Conservation (phyloP, 2,329 filamentous ascomycete genomes). For the Clonostachys rhizophaga region DNA sequence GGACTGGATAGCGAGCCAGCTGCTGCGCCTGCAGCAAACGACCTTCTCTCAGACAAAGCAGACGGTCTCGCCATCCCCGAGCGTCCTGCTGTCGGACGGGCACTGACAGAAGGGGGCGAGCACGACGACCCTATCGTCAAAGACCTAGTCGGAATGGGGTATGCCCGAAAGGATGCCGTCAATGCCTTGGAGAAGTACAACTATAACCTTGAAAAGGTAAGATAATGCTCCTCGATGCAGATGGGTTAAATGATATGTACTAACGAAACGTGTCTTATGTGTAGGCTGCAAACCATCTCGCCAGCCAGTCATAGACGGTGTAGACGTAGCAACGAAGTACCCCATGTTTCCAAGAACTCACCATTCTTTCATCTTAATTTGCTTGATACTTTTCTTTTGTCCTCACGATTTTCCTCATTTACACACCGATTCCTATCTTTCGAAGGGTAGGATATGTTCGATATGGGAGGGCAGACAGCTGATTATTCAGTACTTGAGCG, state of each 20-base stretch:
- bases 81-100: conserved; percentile 47
- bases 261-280: conserved; percentile 5
- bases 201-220: conserved; percentile 91
- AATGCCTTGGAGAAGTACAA: conserved; percentile 88
- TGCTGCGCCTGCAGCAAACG: conserved; percentile 6
- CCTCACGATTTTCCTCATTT: neutral
- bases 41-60: neutral
- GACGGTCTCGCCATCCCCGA: conserved; percentile 6
- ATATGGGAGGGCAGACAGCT: neutral
- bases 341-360: neutral
- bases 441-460: neutral
- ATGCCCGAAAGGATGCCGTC: conserved; percentile 67
- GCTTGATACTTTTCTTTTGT: conserved; percentile 1
- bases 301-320: conserved; percentile 41
- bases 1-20: conserved; percentile 54
- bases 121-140: conserved; percentile 92
- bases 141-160: conserved; percentile 86
- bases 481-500: neutral
- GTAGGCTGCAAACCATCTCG: conserved; percentile 50
- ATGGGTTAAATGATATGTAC: neutral
- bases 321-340: no score
- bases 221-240: conserved; percentile 18
- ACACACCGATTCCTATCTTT: neutral
- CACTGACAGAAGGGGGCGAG: conserved; percentile 67
- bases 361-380: neutral